A percentile compares a stretch with the other conserved stretches of the same genome.
Conservation (phyloP, 306 rosid genomes). For the Malus sylvestris region DNA sequence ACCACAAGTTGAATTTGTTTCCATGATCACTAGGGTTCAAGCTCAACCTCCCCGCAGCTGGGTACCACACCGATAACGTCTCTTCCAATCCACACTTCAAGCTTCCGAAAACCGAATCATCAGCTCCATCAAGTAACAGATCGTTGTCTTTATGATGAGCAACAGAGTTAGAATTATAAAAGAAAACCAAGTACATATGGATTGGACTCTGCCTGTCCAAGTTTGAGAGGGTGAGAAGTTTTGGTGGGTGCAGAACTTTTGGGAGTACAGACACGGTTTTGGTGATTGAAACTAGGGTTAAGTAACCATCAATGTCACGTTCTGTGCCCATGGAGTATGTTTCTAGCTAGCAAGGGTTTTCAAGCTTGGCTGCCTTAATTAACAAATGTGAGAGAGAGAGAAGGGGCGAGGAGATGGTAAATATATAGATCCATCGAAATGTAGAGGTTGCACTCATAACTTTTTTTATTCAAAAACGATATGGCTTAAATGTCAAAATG, state of each 20-base stretch:
- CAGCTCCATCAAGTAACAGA: conserved; percentile 14
- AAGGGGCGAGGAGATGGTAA: not conserved
- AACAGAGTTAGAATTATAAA: conserved; percentile 21
- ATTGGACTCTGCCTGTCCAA: conserved; percentile 72
- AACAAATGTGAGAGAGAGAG: not conserved
- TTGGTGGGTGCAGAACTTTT: conserved; percentile 28
- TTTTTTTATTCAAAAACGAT: no score
- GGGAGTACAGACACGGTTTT: conserved; percentile 43
- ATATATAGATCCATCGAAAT: conserved; percentile 1
- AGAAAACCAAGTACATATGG: conserved; percentile 60
- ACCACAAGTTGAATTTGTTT: conserved; percentile 50
- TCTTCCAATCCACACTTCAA: conserved; percentile 61
- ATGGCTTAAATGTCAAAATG: no score
- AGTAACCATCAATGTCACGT: conserved; percentile 15
- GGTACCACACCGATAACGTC: conserved; percentile 52
- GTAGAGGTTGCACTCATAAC: not conserved
- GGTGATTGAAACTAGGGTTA: conserved; percentile 37
- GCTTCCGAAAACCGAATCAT: conserved; percentile 33
- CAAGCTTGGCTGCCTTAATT: not conserved
- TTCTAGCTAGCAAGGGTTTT: not conserved
- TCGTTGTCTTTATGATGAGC: not conserved
- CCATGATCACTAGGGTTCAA: conserved; percentile 29
- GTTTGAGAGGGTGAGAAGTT: conserved; percentile 52
- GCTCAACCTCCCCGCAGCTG: conserved; percentile 59
- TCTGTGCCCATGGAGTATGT: not conserved